Percentiles rank a stretch among this genome's conserved stretches.
Conservation (phyloP, 2,329 filamentous ascomycete species). For the Arthroderma sp. region DNA sequence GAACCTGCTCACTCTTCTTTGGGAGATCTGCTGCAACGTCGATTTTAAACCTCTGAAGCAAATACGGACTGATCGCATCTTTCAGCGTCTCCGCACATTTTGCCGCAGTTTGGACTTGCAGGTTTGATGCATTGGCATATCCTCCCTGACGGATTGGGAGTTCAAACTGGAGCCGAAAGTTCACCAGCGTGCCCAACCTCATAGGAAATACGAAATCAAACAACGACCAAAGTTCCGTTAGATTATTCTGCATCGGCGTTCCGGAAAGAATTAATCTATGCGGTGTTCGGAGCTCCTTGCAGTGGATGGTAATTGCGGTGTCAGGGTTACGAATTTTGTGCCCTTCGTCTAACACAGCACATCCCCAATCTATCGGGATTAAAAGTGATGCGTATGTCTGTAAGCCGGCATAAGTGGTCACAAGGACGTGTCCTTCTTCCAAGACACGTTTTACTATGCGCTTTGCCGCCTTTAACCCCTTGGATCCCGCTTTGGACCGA, state of each 20-base stretch:
- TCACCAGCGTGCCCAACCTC: slow-evolving; percentile 80
- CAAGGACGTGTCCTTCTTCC: slow-evolving; percentile 75
- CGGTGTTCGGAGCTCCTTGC: slow-evolving; percentile 81
- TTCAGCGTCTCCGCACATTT: slow-evolving; percentile 90
- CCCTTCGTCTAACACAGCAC: slow-evolving; percentile 88
- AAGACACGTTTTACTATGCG: slow-evolving; percentile 72
- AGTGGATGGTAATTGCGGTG: slow-evolving; percentile 83
- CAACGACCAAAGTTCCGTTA: slow-evolving; percentile 88
- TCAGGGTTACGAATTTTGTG: slow-evolving; percentile 98
- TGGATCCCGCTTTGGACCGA: slow-evolving; percentile 26
- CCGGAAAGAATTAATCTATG: slow-evolving; percentile 90
- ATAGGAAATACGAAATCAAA: slow-evolving; percentile 98
- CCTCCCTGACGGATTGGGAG: slow-evolving; percentile 86
- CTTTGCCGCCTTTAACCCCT: slow-evolving; percentile 56
- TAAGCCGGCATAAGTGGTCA: slow-evolving; percentile 93
- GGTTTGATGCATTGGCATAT: slow-evolving; percentile 85
- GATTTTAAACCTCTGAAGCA: slow-evolving; percentile 81
- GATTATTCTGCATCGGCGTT: slow-evolving; percentile 94
- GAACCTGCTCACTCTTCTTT: slow-evolving; percentile 87
- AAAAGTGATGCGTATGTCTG: slow-evolving; percentile 79
- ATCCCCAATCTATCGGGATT: slow-evolving; percentile 77
- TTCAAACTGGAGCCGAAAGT: slow-evolving; percentile 83
- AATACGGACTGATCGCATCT: slow-evolving; percentile 82
- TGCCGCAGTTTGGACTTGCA: slow-evolving; percentile 87
- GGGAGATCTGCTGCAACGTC: slow-evolving; percentile 90